Evolutionary conservation across 2,329 filamentous ascomycete species (phyloP), one percentile per base, ranked within the genome.

Genomic region (Hansfordia pulvinata): DNA sequence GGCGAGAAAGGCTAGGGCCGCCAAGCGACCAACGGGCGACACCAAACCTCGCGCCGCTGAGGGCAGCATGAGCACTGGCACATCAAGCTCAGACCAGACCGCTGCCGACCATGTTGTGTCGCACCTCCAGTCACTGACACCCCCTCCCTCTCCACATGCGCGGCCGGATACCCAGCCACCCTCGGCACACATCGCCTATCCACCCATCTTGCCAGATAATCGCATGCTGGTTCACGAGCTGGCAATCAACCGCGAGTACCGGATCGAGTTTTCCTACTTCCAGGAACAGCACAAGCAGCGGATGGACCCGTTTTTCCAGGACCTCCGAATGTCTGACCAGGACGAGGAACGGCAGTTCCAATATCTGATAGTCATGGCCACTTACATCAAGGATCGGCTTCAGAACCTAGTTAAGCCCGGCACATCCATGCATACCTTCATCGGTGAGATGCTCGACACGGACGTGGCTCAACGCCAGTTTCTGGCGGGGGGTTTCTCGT

Each of bases 161-260:
- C n/a, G n/a, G n/a, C n/a, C n/a, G n/a, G n/a, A n/a, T n/a, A n/a
- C n/a, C n/a, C n/a, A n/a, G n/a, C n/a, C n/a, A n/a, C 51, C 53
- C 6, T 50, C 45, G 33, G 28, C 45, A 5, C 54, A 58, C 32
- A 42, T 49, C 2, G 67, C 40, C 25, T 65, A 51, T 39, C 62
- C 47, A 49, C 66, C 51, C 34, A 66, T 60, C 53, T 59, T 86
- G 23, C 81, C 80, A 0, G 68, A 76, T 32, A 90, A 88, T 40
- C 65, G 82, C 15, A 56, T 80, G 8, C 60, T 88, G 10, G 75
- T 84, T 1, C 82, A 88, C 44, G 82, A 88, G 52, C 56, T 90
- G 23, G 76, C 79, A 7, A 77, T 90, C 37, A 80, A 88, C 49
- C 76, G 73, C 38, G 75, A 84, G 38, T 88, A 78, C 45, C 71